Percentiles rank a stretch among this genome's conserved stretches.
These are phyloP conservation scores for Akanthomyces uredinophilus DNA, from an alignment of 2,329 filamentous ascomycete genomes.

Conservation along the genomic window DNA sequence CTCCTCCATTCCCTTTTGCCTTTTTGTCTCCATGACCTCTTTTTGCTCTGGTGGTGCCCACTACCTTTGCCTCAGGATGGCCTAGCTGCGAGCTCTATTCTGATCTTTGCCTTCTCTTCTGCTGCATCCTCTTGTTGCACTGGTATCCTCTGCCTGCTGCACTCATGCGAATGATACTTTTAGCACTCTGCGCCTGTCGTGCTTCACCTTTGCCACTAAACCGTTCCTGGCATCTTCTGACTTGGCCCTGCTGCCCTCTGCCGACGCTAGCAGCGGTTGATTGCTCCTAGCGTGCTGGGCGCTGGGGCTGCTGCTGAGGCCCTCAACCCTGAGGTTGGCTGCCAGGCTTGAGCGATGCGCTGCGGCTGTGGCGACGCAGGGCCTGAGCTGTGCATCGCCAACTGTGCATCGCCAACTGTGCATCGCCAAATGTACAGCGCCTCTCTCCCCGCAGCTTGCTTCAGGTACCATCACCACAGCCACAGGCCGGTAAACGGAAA, in stretches of 20 bases:
- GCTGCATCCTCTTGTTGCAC: too few relatives aligned
- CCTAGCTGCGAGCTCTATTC: not conserved
- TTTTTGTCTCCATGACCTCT: not conserved
- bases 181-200: not conserved
- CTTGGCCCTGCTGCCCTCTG: not conserved
- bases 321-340: too few relatives aligned
- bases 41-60: not conserved
- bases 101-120: not conserved
- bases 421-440: too few relatives aligned
- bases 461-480: too few relatives aligned
- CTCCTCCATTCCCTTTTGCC: not conserved
- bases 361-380: too few relatives aligned
- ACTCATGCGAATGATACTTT: not conserved
- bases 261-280: conserved; percentile 11
- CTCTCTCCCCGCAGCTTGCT: too few relatives aligned
- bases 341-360: not conserved
- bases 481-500: too few relatives aligned
- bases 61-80: not conserved
- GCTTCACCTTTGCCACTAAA: not conserved
- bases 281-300: not conserved
- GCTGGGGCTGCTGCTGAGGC: too few relatives aligned
- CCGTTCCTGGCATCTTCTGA: not conserved
- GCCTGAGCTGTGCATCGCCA: too few relatives aligned
- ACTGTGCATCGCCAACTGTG: too few relatives aligned
- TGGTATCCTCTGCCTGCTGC: not conserved